These are phyloP conservation scores for Primulina eburnea DNA, from an alignment of 257 asterid genomes.

Conservation along the genomic window DNA sequence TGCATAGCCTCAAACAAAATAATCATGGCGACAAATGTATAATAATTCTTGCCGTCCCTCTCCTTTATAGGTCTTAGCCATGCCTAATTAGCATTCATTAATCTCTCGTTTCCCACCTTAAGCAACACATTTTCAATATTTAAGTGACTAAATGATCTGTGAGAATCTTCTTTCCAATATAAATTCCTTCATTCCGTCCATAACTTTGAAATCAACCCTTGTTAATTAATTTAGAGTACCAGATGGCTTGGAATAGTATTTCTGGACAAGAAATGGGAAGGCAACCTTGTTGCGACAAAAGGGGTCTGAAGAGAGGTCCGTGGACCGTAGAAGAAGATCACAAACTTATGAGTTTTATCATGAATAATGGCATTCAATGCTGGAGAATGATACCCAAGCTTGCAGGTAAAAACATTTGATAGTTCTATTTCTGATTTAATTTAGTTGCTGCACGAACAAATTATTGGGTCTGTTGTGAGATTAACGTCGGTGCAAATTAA, in stretches of 20 bases:
- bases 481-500: not conserved
- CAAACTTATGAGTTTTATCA: constrained; percentile 49
- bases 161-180: constrained; percentile 36
- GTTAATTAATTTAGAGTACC: not conserved
- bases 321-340: constrained; percentile 76
- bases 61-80: constrained; percentile 24
- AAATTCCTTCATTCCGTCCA: constrained; percentile 12
- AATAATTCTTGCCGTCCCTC: constrained; percentile 31
- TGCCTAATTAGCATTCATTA: constrained; percentile 38
- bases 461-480: not conserved
- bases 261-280: constrained; percentile 53
- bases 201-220: constrained; percentile 6
- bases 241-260: not conserved
- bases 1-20: constrained; percentile 12
- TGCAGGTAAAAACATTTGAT: constrained; percentile 43
- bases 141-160: constrained; percentile 35
- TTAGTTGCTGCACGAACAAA: not conserved
- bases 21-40: constrained; percentile 29
- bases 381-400: constrained; percentile 68
- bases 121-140: constrained; percentile 34
- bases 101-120: constrained; percentile 26
- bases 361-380: constrained; percentile 57
- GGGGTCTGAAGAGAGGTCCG: constrained; percentile 69
- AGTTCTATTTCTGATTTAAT: not conserved
- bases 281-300: constrained; percentile 64